Evolutionary conservation across 306 rosid species (phyloP).

Genomic region (Gleditsia sinensis): DNA sequence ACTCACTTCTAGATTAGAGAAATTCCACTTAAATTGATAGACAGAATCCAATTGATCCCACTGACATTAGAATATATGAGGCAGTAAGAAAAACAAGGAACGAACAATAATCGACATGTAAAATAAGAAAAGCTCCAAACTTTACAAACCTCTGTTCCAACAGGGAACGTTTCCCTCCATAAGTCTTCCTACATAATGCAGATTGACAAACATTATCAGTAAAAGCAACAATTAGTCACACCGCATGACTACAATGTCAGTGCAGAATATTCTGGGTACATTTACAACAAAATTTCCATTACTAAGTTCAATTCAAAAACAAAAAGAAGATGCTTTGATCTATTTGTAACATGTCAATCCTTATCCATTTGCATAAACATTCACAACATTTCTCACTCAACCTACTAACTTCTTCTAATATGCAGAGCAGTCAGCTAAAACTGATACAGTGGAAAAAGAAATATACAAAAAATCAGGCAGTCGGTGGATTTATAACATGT

Average conservation of each 20-base stretch:
- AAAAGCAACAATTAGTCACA: background rate
- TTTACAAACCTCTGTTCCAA: conserved; percentile 49
- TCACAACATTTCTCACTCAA: background rate
- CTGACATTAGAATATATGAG: conserved; percentile 22
- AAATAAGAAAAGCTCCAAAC: background rate
- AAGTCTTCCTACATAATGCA: conserved; percentile 45
- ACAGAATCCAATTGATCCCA: conserved; percentile 55
- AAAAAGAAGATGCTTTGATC: background rate
- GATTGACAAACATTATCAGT: conserved; percentile 1
- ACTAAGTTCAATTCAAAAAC: background rate
- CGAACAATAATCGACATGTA: background rate
- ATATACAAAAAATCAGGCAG: background rate
- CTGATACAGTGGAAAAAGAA: background rate
- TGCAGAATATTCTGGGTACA: background rate
- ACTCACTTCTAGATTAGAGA: conserved; percentile 57
- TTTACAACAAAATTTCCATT: background rate
- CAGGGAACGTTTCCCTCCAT: conserved; percentile 47
- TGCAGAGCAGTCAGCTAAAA: background rate
- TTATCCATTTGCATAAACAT: background rate
- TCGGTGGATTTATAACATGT: background rate
- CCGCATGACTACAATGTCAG: background rate
- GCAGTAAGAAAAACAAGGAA: background rate
- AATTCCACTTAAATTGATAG: conserved; percentile 49
- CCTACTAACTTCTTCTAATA: background rate
- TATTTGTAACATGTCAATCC: background rate